These are phyloP conservation scores for Neoascochyta sp. DNA, from an alignment of 2,329 filamentous ascomycete genomes.

Conservation along the genomic window DNA sequence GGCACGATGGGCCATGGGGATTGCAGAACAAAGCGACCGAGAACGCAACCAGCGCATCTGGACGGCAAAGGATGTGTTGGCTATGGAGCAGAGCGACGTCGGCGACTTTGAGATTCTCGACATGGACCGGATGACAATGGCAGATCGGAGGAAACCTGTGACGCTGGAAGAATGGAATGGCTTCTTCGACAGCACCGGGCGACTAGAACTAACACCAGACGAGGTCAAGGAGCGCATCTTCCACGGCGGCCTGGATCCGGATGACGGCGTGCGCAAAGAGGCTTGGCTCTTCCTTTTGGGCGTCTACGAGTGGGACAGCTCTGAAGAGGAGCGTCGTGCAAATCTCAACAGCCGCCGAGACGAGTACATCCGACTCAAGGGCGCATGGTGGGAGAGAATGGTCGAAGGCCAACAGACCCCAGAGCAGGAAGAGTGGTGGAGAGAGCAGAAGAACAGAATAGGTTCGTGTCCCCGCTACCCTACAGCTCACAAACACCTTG, in stretches of 20 bases:
- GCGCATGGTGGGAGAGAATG: constrained; percentile 92
- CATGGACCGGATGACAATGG: constrained; percentile 67
- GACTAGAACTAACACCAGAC: constrained; percentile 74
- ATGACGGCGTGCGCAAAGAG: constrained; percentile 91
- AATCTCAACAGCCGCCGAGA: constrained; percentile 82
- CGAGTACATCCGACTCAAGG: constrained; percentile 91
- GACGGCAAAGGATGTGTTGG: constrained; percentile 87
- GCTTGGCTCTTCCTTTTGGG: constrained; percentile 94
- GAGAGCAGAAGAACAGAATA: constrained; percentile 88
- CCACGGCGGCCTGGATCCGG: constrained; percentile 82
- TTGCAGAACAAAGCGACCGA: constrained; percentile 91
- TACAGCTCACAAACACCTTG: constrained; percentile 7
- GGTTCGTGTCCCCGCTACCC: constrained; percentile 56
- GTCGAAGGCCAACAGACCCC: constrained; percentile 75
- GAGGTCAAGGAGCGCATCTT: constrained; percentile 98
- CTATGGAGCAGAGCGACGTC: constrained; percentile 90
- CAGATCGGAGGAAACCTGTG: constrained; percentile 73
- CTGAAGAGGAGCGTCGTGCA: constrained; percentile 75
- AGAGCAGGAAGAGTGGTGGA: constrained; percentile 92
- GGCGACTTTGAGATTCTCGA: constrained; percentile 95
- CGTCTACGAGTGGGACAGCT: constrained; percentile 91
- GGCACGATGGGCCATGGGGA: constrained; percentile 97
- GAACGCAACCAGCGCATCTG: constrained; percentile 84
- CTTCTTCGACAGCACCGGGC: constrained; percentile 80
- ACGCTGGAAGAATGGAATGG: constrained; percentile 83